Evolutionary conservation across 2,329 filamentous ascomycete species (phyloP).

Genomic region (Lasiodiplodia citricola): DNA sequence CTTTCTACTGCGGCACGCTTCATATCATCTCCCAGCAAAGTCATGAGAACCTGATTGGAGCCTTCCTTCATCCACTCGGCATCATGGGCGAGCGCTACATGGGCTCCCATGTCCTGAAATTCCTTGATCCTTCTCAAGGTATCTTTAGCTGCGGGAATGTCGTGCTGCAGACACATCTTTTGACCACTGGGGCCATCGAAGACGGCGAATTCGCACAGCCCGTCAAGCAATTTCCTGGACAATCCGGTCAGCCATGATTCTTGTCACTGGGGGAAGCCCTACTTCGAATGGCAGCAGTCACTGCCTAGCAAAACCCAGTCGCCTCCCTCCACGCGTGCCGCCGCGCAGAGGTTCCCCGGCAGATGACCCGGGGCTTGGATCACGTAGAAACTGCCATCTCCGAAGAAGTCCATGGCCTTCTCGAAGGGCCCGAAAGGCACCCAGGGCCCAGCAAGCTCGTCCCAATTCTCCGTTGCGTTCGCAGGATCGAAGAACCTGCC

Average conservation of each 20-base stretch:
- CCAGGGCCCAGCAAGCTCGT: slow-evolving; percentile 39
- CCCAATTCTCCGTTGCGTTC: slow-evolving; percentile 36
- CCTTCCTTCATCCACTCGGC: slow-evolving; percentile 38
- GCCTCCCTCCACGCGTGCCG: slow-evolving; percentile 35
- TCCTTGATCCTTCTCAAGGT: slow-evolving; percentile 36
- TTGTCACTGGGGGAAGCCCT: background rate
- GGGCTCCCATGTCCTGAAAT: slow-evolving; percentile 35
- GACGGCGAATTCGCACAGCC: slow-evolving; percentile 36
- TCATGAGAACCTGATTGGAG: slow-evolving; percentile 37
- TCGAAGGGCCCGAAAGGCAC: slow-evolving; percentile 42
- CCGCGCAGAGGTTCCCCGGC: slow-evolving; percentile 46
- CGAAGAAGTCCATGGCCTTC: slow-evolving; percentile 43
- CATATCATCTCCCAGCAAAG: slow-evolving; percentile 37
- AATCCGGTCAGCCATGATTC: background rate
- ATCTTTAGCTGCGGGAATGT: slow-evolving; percentile 35
- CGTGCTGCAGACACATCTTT: slow-evolving; percentile 37
- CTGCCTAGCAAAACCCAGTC: slow-evolving; percentile 41
- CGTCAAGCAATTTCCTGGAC: slow-evolving; percentile 37
- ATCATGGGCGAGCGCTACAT: slow-evolving; percentile 41
- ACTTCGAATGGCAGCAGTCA: slow-evolving; percentile 44
- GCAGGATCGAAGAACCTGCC: slow-evolving; percentile 42
- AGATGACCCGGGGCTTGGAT: slow-evolving; percentile 46
- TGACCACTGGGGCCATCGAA: slow-evolving; percentile 35
- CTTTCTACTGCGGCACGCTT: slow-evolving; percentile 32
- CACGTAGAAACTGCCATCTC: slow-evolving; percentile 47